Base-by-base conservation (phyloP, 2,329 filamentous ascomycete species). In the Arachnopeziza araneosa region DNA sequence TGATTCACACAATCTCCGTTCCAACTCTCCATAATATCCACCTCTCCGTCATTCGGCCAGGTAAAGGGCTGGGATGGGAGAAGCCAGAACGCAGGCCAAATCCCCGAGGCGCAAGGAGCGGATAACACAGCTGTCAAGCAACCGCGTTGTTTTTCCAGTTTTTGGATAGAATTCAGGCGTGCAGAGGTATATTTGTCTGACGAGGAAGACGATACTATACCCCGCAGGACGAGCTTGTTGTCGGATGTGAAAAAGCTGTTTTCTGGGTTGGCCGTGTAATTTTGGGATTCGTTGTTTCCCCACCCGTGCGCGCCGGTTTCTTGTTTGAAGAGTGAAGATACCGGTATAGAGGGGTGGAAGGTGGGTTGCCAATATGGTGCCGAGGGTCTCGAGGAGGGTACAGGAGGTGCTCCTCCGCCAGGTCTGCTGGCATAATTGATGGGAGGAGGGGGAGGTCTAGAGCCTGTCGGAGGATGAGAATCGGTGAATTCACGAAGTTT, bases 41-140 rank as follows among this genome's bases (percentile, higher is more conserved):
- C 74, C 68, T 86, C 83, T 58, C 83, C 83, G 61, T 86, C 83
- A 0, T 72, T 76, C 0, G 83, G 83, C 83, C 83, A 86, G 0
- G 72, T 71, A 66, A 85, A 85, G 0, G 83, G 83, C 64, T 85
- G 80, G 32, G 76, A 71, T 0, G 83, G 83, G 6, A 86, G 73
- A 56, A 85, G 76, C 83, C 83, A 86, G 67, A 85, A 84, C 0
- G 83, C 83, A 0, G 83, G 83, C 83, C 83, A 86, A 53, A 86
- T 80, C 3, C 83, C 83, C 1, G 74, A 68, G 0, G 83, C 83
- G 56, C 79, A 81, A 0, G 83, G 83, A 0, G 81, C 76, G 0
- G 75, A 73, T 12, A 84, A 76, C 1, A 78, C 76, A 1, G 79
- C 82, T 2, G 78, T 78, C 50, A 86, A 69, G 54, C 78, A 82